A percentile compares a stretch with the other conserved stretches of the same genome.
Conservation (phyloP, 164 flowering plant genomes). For the Sextonia rubra region DNA sequence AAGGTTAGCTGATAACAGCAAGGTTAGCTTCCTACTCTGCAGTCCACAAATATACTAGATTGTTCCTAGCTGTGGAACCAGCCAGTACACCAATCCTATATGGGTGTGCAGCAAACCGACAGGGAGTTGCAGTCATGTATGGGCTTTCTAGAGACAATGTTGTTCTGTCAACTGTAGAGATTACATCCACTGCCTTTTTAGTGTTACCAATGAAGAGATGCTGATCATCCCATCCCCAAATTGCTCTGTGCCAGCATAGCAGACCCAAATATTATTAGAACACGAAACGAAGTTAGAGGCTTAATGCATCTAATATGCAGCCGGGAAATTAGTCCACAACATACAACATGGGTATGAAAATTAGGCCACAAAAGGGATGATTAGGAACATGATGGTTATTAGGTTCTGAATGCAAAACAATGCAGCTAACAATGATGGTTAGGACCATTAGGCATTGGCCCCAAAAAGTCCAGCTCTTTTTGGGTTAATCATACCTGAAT, state of each 20-base stretch:
- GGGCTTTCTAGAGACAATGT: constrained; percentile 43
- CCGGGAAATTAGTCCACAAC: no score
- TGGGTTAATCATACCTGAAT: constrained; percentile 54
- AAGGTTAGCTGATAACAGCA: no score
- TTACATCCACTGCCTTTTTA: constrained; percentile 70
- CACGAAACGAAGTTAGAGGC: no score
- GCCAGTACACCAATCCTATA: constrained; percentile 58
- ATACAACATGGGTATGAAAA: no score
- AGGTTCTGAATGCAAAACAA: no score
- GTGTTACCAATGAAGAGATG: constrained; percentile 66
- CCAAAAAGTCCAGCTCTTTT: no score
- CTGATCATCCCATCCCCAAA: constrained; percentile 96
- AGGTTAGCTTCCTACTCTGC: neutral
- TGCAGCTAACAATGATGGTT: no score
- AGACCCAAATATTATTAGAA: constrained; percentile 1
- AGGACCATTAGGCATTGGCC: no score
- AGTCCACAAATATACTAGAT: constrained; percentile 74
- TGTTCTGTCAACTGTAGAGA: constrained; percentile 36
- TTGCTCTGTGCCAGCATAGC: constrained; percentile 44
- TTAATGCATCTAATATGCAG: no score
- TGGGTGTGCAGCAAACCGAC: constrained; percentile 75
- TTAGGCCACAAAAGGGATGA: no score
- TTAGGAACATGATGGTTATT: no score
- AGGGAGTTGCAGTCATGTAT: constrained; percentile 65
- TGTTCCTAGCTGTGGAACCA: constrained; percentile 57